Base-by-base conservation (phyloP, 2,329 filamentous ascomycete genomes). In the Capronia epimyces region DNA sequence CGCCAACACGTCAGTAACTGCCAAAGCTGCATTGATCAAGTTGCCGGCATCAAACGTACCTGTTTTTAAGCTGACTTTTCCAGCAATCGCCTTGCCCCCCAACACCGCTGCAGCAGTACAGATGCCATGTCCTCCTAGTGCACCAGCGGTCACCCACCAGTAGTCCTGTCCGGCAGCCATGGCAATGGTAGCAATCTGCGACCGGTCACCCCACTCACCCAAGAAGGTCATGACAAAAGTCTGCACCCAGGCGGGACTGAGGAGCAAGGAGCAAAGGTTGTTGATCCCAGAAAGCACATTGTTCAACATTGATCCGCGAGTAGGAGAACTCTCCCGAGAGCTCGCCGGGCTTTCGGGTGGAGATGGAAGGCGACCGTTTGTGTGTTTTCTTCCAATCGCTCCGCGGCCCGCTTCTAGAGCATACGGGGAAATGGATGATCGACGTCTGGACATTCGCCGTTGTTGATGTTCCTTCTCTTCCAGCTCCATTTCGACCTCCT, bases 171-270 rank as follows among this genome's bases (percentile, higher is more conserved):
- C 93, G 27, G 93, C 91, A 43, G 93, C 93, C 93, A 98, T 98
- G 47, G 93, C 93, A 65, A 98, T 95, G 0, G 93, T 98, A 18
- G 93, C 93, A 64, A 98, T 97, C 72, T 98, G 93, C 67, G 88
- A 95, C 60, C 93, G 83, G 65, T 98, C 93, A 50, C 93, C 93
- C 93, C 93, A 98, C 69, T 98, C 93, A 34, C 93, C 93, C 24
- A 98, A 73, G 72, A 98, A 98, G 1, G 93, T 98, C 93, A 98
- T 98, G 62, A 94, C 81, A 66, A 98, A 98, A 0, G 93, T 98
- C 71, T 97, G 91, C 12, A 98, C 93, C 93, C 93, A 98, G 0
- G 90, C 93, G 1, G 93, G 93, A 69, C 88, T 95, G 32, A 98
- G 77, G 3, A 98, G 78, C 5, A 98, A 76, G 9, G 87, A 89